Conservation (phyloP, 1,284 basidiomycete genomes). For the Leccinum pachyderme region DNA sequence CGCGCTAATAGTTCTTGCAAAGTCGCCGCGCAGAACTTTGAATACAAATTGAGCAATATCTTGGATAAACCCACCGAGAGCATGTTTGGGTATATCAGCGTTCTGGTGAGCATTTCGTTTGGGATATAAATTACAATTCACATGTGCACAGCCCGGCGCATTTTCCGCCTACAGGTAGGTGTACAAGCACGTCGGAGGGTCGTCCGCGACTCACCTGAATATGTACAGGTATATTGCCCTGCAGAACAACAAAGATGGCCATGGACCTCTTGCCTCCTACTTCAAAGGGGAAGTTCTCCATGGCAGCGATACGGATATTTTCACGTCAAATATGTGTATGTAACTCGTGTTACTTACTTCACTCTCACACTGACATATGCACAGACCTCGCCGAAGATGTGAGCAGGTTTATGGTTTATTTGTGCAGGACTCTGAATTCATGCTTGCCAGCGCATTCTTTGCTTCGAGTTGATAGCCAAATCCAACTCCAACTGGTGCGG, state of each 20-base stretch:
- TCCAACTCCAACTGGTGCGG: conserved; percentile 77
- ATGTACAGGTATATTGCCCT: conserved; percentile 74
- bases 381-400: conserved; percentile 85
- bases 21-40: conserved; percentile 94
- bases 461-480: conserved; percentile 96
- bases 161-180: conserved; percentile 83
- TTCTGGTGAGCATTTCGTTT: conserved; percentile 50
- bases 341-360: conserved; percentile 14
- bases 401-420: conserved; percentile 26
- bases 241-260: conserved; percentile 83
- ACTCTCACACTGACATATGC: conserved; percentile 8
- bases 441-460: conserved; percentile 73
- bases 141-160: conserved; percentile 73
- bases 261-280: conserved; percentile 91
- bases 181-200: neutral
- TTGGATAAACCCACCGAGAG: conserved; percentile 94
- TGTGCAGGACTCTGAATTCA: neutral
- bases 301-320: conserved; percentile 91
- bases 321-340: conserved; percentile 90
- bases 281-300: conserved; percentile 96
- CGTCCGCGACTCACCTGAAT: conserved; percentile 2
- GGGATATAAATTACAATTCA: conserved; percentile 10
- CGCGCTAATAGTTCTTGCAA: conserved; percentile 7
- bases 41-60: conserved; percentile 92
- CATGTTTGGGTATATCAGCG: conserved; percentile 90